Base-by-base conservation (phyloP, 2,329 filamentous ascomycete genomes). In the Juglanconis oblonga region DNA sequence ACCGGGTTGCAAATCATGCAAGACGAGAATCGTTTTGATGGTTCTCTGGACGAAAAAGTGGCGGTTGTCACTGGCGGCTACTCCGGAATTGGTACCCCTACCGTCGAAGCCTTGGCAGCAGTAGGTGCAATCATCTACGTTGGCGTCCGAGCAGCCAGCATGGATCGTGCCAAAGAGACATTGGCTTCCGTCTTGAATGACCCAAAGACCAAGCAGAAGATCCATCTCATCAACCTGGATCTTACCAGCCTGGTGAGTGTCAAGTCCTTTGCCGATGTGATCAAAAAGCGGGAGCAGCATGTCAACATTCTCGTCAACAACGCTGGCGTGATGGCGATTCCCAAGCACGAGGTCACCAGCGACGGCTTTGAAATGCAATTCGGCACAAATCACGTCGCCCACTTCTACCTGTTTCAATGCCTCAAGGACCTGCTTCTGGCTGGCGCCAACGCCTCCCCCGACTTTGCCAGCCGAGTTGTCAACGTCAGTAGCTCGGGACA, bases 361-460 rank as follows among this genome's bases (percentile, higher is more conserved):
- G 79, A 81, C 64, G 79, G 79, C 24, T 77, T 77, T 62, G 82
- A 85, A 62, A 66, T 67, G 0, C 81, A 84, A 59, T 78, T 84
- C 62, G 80, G 74, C 44, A 79, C 74, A 6, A 82, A 83, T 65
- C 77, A 85, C 64, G 69, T 85, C 3, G 72, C 70, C 1, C 80
- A 83, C 66, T 85, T 84, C 69, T 73, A 83, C 0, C 72, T 84
- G 9, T 79, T 82, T 64, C 73, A 80, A 36, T 73, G 81, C 3
- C 70, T 84, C 49, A 77, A 77, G 56, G 69, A 73, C 6, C 67
- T 73, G 1, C 67, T 83, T 5, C 68, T 81, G 3, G 66, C 72
- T 2, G 73, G 73, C 2, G 66, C 74, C 1, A 76, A 73, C 1
- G 67, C 74, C 0, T 65, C 66, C 0, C 59, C 55, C 8, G 51